phyloP scores from a whole-genome alignment of 2,329 filamentous ascomycete genomes.

The Monascus ruber region DNA sequence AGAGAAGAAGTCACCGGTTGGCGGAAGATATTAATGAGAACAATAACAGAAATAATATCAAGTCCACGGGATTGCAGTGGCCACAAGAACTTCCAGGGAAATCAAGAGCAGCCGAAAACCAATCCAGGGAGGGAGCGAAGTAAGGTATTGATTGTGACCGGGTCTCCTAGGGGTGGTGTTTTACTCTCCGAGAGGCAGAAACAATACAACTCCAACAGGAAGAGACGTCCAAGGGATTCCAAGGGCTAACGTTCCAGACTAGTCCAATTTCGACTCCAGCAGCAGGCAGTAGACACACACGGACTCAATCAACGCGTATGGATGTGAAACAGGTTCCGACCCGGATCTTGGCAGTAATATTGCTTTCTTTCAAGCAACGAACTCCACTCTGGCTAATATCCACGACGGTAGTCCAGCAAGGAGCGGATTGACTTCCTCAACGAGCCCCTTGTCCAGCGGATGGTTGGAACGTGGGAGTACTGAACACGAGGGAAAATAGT shows the following conservation, averaged over 20 bases:
- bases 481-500: neutral
- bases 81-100: conserved; percentile 11
- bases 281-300: too few species aligned
- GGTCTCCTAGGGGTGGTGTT: conserved; percentile 2
- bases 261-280: neutral
- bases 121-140: conserved; percentile 5
- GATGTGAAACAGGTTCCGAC: too few species aligned
- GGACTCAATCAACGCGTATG: too few species aligned
- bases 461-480: too few species aligned
- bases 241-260: neutral
- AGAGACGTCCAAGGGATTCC: neutral
- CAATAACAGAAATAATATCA: conserved; percentile 7
- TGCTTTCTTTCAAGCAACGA: too few species aligned
- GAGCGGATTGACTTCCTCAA: too few species aligned
- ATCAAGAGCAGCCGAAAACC: conserved; percentile 2
- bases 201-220: neutral
- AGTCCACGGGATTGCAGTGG: conserved; percentile 15
- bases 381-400: too few species aligned
- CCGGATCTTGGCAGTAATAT: too few species aligned
- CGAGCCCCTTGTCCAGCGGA: too few species aligned
- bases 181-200: conserved; percentile 7
- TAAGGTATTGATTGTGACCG: neutral
- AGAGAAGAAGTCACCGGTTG: conserved; percentile 11
- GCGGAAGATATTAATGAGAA: conserved; percentile 9
- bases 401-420: too few species aligned